Evolutionary conservation across 768 basidiomycete genomes (phyloP).

Genomic region (Agaricus subrufescens): DNA sequence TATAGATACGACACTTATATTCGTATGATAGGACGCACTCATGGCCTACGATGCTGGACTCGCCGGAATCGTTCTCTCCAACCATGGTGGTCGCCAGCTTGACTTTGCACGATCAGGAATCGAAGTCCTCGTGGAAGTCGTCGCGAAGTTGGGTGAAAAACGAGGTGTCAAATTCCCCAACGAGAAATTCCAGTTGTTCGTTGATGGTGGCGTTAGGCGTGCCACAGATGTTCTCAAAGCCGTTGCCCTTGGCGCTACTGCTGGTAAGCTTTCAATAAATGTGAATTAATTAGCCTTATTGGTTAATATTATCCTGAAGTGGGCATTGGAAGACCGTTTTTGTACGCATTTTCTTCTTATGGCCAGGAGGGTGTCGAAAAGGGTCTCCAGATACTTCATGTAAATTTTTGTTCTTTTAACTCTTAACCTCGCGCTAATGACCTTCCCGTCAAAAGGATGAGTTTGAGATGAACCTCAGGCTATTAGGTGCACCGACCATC

Average conservation of each 20-base stretch:
- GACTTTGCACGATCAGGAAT: slow-evolving; percentile 85
- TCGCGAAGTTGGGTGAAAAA: slow-evolving; percentile 59
- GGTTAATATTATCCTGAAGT: slow-evolving; percentile 31
- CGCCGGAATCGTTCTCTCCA: slow-evolving; percentile 79
- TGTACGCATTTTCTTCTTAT: slow-evolving; percentile 88
- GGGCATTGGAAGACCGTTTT: slow-evolving; percentile 80
- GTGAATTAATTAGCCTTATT: not conserved
- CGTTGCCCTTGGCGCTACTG: slow-evolving; percentile 84
- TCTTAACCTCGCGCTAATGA: not conserved
- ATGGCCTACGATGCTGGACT: slow-evolving; percentile 75
- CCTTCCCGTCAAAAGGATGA: slow-evolving; percentile 61
- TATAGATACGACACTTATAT: not conserved
- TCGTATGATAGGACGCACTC: slow-evolving; percentile 58
- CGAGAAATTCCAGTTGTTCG: slow-evolving; percentile 75
- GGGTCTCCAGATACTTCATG: slow-evolving; percentile 74
- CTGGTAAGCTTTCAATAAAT: slow-evolving; percentile 37
- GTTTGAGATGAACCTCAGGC: slow-evolving; percentile 96
- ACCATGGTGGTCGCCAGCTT: slow-evolving; percentile 78
- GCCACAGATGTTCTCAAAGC: slow-evolving; percentile 91
- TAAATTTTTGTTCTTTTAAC: slow-evolving; percentile 24
- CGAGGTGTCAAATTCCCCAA: slow-evolving; percentile 74
- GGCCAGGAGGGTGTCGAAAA: slow-evolving; percentile 84
- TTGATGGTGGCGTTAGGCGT: slow-evolving; percentile 93
- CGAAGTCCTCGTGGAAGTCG: slow-evolving; percentile 87
- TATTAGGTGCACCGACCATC: slow-evolving; percentile 80